These are phyloP conservation scores for Boletus insuetus DNA, from an alignment of 768 basidiomycete species.

Conservation along the genomic window DNA sequence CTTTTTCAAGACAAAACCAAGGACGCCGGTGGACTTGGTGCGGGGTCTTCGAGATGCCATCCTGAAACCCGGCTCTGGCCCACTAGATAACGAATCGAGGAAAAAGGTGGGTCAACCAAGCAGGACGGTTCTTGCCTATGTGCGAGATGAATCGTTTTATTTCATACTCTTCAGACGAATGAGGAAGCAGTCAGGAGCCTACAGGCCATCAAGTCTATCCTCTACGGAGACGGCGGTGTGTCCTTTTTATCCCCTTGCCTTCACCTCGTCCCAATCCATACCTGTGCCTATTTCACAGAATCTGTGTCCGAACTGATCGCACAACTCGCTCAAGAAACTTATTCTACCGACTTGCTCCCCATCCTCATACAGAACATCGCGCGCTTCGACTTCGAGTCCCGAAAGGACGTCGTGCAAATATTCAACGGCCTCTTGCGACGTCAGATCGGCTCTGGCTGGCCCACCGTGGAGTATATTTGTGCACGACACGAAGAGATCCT, in stretches of 20 bases:
- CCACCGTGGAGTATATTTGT: constrained; percentile 93
- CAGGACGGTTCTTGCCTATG: neutral
- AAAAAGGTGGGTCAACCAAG: constrained; percentile 59
- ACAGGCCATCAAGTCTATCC: constrained; percentile 83
- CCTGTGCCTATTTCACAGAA: constrained; percentile 40
- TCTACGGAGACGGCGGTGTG: constrained; percentile 86
- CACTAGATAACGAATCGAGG: constrained; percentile 72
- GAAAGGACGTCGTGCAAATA: constrained; percentile 82
- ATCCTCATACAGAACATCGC: constrained; percentile 78
- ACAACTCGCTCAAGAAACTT: constrained; percentile 94
- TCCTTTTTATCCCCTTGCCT: constrained; percentile 7
- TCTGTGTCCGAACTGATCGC: constrained; percentile 87
- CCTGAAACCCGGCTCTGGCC: constrained; percentile 67
- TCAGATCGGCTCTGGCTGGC: constrained; percentile 90
- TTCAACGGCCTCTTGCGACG: constrained; percentile 87
- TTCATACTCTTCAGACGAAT: constrained; percentile 53
- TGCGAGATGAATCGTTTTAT: neutral
- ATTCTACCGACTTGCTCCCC: constrained; percentile 83
- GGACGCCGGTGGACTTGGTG: constrained; percentile 86
- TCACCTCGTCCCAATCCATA: constrained; percentile 2
- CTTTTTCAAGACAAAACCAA: constrained; percentile 91
- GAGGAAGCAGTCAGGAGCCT: constrained; percentile 92
- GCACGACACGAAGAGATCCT: constrained; percentile 71
- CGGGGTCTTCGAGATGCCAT: constrained; percentile 77
- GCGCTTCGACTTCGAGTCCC: constrained; percentile 93